phyloP scores from a whole-genome alignment of 495 filamentous ascomycete genomes.

The Mytilinidion resinicola region DNA sequence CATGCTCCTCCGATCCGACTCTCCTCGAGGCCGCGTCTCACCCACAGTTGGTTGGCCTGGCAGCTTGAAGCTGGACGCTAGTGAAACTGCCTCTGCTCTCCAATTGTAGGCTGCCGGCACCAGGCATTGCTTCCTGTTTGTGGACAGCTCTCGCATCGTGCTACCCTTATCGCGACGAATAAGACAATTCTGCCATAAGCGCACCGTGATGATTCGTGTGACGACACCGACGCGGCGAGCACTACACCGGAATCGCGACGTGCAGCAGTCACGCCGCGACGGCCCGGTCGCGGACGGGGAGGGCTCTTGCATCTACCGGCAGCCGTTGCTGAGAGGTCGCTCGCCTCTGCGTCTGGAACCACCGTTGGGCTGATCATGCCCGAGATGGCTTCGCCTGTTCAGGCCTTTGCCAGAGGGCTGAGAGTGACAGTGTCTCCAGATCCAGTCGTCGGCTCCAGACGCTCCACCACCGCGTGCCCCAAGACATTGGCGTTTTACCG shows the following conservation, averaged over 20 bases:
- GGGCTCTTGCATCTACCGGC: constrained; percentile 7
- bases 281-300: constrained; percentile 6
- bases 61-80: not conserved
- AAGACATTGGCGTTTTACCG: constrained; percentile 9
- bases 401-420: constrained; percentile 8
- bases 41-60: constrained; percentile 1
- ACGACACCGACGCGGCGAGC: constrained; percentile 11
- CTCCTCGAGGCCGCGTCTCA: too few species aligned
- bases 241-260: constrained; percentile 3
- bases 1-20: too few species aligned
- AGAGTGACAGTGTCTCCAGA: not conserved
- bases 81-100: not conserved
- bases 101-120: constrained; percentile 2
- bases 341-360: constrained; percentile 22
- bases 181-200: constrained; percentile 11
- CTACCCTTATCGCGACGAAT: constrained; percentile 15
- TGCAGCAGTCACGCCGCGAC: constrained; percentile 9
- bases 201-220: constrained; percentile 5
- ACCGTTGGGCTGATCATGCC: constrained; percentile 12
- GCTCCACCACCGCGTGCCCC: not conserved
- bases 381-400: not conserved
- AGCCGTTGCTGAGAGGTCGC: constrained; percentile 1
- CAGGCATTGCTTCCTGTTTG: constrained; percentile 13
- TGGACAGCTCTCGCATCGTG: constrained; percentile 9
- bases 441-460: constrained; percentile 12